These are phyloP conservation scores for Chaetoceros tenuissimus DNA, from an alignment of 108 stramenopile species.

Conservation along the genomic window DNA sequence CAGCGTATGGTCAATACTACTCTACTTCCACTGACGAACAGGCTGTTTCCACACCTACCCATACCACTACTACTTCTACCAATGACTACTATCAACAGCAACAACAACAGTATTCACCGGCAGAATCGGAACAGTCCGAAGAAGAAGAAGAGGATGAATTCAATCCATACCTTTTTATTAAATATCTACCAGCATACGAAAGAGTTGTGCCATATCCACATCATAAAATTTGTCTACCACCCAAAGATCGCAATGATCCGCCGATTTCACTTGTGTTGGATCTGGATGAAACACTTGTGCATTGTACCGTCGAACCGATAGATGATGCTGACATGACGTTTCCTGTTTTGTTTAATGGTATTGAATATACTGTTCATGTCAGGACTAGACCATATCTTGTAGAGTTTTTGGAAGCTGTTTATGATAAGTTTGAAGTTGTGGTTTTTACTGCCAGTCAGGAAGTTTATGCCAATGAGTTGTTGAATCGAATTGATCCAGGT, in stretches of 20 bases:
- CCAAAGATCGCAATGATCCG: constrained; percentile 27
- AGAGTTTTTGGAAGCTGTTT: constrained; percentile 67
- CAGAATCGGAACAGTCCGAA: no score
- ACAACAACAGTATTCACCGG: no score
- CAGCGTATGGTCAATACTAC: no score
- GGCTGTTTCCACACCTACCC: no score
- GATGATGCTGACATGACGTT: constrained; percentile 84
- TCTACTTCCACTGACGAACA: no score
- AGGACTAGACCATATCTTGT: constrained; percentile 76
- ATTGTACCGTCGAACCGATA: constrained; percentile 90
- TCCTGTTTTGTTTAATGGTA: constrained; percentile 85
- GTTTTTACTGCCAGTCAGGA: constrained; percentile 94
- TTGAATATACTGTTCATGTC: constrained; percentile 82
- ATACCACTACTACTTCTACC: neutral
- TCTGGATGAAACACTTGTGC: constrained; percentile 96
- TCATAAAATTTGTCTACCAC: constrained; percentile 28
- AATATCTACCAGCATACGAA: constrained; percentile 75
- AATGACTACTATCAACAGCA: no score
- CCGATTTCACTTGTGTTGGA: constrained; percentile 86
- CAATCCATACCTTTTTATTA: constrained; percentile 95
- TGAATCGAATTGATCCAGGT: constrained; percentile 93
- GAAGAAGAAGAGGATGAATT: constrained; percentile 84
- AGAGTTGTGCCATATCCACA: constrained; percentile 17
- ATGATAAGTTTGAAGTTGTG: constrained; percentile 87
- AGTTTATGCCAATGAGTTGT: constrained; percentile 90